Evolutionary conservation across 2,329 filamentous ascomycete species (phyloP).

Genomic region (Colletotrichum lupini): DNA sequence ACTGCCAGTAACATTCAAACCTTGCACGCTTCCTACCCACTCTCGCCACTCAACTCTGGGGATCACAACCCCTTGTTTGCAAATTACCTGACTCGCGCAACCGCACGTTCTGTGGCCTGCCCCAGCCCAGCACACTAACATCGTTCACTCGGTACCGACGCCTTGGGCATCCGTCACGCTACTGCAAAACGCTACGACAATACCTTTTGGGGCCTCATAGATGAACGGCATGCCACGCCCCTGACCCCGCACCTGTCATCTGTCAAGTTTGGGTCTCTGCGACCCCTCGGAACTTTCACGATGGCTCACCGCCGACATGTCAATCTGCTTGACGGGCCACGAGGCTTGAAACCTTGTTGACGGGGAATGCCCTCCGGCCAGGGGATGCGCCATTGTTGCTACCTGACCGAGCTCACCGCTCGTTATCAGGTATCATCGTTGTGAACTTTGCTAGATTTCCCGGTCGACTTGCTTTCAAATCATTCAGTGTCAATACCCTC

Average conservation of each 20-base stretch:
- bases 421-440: too few relatives aligned
- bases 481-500: background rate
- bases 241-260: background rate
- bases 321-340: background rate
- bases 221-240: background rate
- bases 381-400: too few relatives aligned
- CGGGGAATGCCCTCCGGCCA: background rate
- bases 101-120: constrained; percentile 2
- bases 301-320: background rate
- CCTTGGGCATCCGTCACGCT: constrained; percentile 1
- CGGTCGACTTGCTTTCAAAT: background rate
- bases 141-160: constrained; percentile 15
- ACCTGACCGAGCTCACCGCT: too few relatives aligned
- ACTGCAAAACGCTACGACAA: background rate
- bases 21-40: background rate
- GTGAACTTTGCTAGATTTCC: background rate
- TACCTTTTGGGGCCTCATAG: background rate
- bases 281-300: background rate
- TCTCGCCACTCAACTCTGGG: background rate
- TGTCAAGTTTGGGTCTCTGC: background rate
- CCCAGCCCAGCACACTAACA: background rate
- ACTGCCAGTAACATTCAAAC: background rate
- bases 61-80: background rate
- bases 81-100: constrained; percentile 22
- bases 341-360: background rate